These are phyloP conservation scores for Amaranthus cruentus DNA, from an alignment of 148 eudicot genomes.

Conservation along the genomic window DNA sequence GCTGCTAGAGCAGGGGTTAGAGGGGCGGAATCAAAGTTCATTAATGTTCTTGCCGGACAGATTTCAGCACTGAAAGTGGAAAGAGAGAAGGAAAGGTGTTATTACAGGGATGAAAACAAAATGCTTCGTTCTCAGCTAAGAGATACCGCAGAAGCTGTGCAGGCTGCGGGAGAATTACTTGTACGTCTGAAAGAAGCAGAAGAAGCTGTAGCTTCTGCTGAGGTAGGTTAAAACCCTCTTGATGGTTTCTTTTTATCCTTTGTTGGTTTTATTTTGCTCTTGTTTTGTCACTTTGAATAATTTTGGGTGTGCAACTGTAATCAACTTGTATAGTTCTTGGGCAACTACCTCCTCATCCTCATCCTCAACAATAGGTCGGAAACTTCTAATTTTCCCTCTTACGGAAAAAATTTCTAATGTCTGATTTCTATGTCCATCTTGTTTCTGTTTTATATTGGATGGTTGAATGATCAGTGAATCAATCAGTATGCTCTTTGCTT, in stretches of 20 bases:
- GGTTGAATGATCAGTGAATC: too few species aligned
- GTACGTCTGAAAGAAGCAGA: slow-evolving; percentile 95
- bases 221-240: slow-evolving; percentile 42
- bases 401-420: too few species aligned
- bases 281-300: background rate
- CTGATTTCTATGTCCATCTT: too few species aligned
- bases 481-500: too few species aligned
- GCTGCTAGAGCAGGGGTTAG: slow-evolving; percentile 83
- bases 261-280: background rate
- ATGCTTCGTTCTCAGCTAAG: slow-evolving; percentile 82
- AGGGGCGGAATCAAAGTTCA: slow-evolving; percentile 82
- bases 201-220: slow-evolving; percentile 73
- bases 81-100: slow-evolving; percentile 73
- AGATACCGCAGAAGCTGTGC: slow-evolving; percentile 96
- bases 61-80: slow-evolving; percentile 83
- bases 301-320: background rate
- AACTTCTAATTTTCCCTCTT: too few species aligned
- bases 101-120: slow-evolving; percentile 79
- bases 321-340: background rate
- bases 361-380: too few species aligned
- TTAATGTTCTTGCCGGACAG: slow-evolving; percentile 82
- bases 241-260: background rate
- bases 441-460: too few species aligned
- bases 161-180: slow-evolving; percentile 96
- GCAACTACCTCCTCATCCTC: too few species aligned